These are phyloP conservation scores for Ophiognomonia clavigignenti-juglandacearum DNA, from an alignment of 2,329 filamentous ascomycete genomes.

Conservation along the genomic window DNA sequence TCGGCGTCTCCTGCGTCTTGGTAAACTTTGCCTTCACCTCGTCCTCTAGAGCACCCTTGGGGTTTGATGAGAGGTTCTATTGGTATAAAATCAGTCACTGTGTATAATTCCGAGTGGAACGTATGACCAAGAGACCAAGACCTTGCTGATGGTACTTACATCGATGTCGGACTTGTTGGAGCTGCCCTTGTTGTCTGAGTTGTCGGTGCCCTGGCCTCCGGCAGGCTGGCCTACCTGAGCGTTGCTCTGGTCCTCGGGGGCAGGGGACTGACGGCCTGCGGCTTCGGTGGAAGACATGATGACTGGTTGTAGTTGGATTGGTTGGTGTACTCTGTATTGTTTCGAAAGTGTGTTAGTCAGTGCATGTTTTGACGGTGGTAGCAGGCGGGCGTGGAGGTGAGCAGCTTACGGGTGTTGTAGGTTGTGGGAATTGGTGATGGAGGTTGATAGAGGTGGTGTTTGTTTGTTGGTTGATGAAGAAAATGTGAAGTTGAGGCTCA, in stretches of 20 bases:
- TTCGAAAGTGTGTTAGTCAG: too few species aligned
- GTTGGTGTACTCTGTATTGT: background rate
- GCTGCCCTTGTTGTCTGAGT: constrained; percentile 48
- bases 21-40: constrained; percentile 55
- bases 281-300: constrained; percentile 59
- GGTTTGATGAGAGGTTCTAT: constrained; percentile 60
- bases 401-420: background rate
- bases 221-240: constrained; percentile 56
- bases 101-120: too few species aligned
- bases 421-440: background rate
- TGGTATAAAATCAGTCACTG: too few species aligned
- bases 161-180: constrained; percentile 47
- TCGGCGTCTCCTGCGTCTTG: constrained; percentile 35
- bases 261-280: constrained; percentile 72
- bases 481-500: background rate
- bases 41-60: constrained; percentile 58
- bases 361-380: too few species aligned
- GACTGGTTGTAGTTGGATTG: constrained; percentile 21
- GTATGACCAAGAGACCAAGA: too few species aligned
- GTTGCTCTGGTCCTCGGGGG: constrained; percentile 63
- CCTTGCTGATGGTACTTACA: too few species aligned
- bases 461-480: background rate
- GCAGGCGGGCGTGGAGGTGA: too few species aligned
- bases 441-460: background rate
- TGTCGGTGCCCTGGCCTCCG: constrained; percentile 53